Conservation (phyloP, 768 basidiomycete genomes). For the Lactarius sanguifluus region DNA sequence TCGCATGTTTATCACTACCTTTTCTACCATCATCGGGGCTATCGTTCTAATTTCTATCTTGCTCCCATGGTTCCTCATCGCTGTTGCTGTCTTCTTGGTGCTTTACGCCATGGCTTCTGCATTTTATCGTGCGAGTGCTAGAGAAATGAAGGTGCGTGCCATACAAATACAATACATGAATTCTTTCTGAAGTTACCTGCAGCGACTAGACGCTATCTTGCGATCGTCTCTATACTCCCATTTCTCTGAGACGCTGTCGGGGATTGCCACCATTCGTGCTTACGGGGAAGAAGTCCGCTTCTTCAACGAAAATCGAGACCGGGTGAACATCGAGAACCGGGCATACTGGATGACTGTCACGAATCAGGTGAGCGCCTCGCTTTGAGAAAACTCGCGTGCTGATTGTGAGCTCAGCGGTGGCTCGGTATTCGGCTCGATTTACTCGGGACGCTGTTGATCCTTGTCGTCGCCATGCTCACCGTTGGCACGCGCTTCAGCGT, state of each 20-base stretch:
- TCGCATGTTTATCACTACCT: conserved; percentile 67
- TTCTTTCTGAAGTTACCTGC: conserved; percentile 14
- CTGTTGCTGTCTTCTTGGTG: conserved; percentile 57
- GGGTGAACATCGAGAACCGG: conserved; percentile 83
- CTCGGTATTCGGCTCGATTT: conserved; percentile 86
- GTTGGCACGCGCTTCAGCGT: conserved; percentile 75
- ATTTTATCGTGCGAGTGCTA: conserved; percentile 84
- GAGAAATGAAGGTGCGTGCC: conserved; percentile 69
- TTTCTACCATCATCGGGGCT: conserved; percentile 67
- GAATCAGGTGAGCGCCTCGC: too few relatives aligned
- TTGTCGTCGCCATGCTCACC: conserved; percentile 76
- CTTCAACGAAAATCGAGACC: conserved; percentile 64
- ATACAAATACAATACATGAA: not conserved
- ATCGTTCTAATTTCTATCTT: conserved; percentile 76
- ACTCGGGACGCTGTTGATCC: conserved; percentile 73
- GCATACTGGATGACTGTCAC: conserved; percentile 87
- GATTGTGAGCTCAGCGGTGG: conserved; percentile 71
- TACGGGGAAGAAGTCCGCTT: conserved; percentile 83
- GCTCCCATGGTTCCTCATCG: conserved; percentile 83
- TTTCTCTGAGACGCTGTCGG: conserved; percentile 88
- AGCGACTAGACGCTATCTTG: conserved; percentile 77
- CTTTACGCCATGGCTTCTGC: conserved; percentile 69
- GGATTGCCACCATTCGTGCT: conserved; percentile 83
- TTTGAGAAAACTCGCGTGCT: too few relatives aligned
- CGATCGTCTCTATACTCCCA: conserved; percentile 87